A percentile compares a stretch with the other conserved stretches of the same genome.
Conservation (phyloP, 495 filamentous ascomycete species). For the Filosporella fistucella region DNA sequence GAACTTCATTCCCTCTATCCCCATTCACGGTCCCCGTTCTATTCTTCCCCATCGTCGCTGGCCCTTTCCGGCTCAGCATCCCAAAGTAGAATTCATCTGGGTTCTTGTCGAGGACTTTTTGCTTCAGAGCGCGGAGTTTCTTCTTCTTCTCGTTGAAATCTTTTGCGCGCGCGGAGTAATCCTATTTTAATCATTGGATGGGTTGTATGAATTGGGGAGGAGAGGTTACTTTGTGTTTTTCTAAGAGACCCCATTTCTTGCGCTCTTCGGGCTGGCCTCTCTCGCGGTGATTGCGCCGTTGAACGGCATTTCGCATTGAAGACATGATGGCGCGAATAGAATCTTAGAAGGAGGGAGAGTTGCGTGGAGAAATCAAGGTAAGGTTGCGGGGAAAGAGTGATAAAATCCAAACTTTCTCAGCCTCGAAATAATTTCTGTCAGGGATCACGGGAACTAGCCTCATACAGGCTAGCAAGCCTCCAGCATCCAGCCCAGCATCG, state of each 20-base stretch:
- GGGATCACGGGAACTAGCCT: too few species aligned
- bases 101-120: conserved; percentile 83
- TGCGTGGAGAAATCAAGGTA: too few species aligned
- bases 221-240: conserved; percentile 73
- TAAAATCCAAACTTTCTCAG: too few species aligned
- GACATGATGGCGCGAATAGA: conserved; percentile 53
- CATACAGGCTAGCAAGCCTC: too few species aligned
- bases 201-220: conserved; percentile 25
- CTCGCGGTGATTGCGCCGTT: conserved; percentile 70
- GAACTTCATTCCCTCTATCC: conserved; percentile 56
- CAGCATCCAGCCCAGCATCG: too few species aligned
- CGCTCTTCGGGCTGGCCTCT: conserved; percentile 82
- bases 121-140: conserved; percentile 69
- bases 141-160: conserved; percentile 84
- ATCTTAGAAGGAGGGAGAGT: too few species aligned
- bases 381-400: too few species aligned
- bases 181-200: conserved; percentile 38
- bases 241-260: conserved; percentile 76
- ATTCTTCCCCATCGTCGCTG: conserved; percentile 25
- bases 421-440: too few species aligned
- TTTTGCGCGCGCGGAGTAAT: conserved; percentile 86
- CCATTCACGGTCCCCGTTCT: conserved; percentile 48
- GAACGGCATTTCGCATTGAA: conserved; percentile 76
- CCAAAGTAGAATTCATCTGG: conserved; percentile 95
- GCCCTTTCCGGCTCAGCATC: conserved; percentile 64